Evolutionary conservation across 1,284 basidiomycete genomes (phyloP).

Genomic region (Puccinia triticina): DNA sequence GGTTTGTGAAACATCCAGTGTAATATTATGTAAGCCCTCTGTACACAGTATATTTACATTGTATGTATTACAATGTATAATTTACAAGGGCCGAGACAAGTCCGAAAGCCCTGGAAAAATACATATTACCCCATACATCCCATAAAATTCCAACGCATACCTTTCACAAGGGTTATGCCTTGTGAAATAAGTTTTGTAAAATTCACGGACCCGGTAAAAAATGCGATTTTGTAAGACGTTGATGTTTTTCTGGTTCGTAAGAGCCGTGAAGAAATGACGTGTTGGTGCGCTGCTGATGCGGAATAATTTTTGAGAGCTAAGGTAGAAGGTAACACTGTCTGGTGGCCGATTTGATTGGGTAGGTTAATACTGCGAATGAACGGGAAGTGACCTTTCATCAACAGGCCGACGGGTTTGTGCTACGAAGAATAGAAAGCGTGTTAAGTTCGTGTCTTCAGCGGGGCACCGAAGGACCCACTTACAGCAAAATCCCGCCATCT

Average conservation of each 20-base stretch:
- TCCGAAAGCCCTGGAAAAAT: too few species aligned
- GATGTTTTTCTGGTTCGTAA: neutral
- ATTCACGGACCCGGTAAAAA: too few species aligned
- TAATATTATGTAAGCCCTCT: too few species aligned
- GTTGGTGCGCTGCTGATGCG: neutral
- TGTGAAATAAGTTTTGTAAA: too few species aligned
- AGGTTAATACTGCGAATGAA: neutral
- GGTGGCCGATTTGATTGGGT: neutral
- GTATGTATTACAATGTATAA: too few species aligned
- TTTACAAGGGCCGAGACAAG: too few species aligned
- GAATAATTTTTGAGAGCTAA: neutral
- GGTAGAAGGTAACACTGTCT: neutral
- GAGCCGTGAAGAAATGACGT: neutral
- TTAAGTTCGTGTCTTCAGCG: neutral
- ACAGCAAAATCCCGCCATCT: constrained; percentile 49
- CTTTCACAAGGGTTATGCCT: too few species aligned
- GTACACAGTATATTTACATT: too few species aligned
- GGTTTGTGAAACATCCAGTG: too few species aligned
- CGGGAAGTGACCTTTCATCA: neutral
- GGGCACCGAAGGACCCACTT: neutral
- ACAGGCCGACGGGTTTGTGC: constrained; percentile 31
- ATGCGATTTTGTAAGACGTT: too few species aligned
- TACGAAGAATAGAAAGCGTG: neutral
- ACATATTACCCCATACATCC: too few species aligned
- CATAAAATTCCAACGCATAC: too few species aligned